Percentiles rank a stretch among this genome's conserved stretches.
Evolutionary conservation across 176 grass and related monocot species (phyloP).

Genomic region (Thalia dealbata): DNA sequence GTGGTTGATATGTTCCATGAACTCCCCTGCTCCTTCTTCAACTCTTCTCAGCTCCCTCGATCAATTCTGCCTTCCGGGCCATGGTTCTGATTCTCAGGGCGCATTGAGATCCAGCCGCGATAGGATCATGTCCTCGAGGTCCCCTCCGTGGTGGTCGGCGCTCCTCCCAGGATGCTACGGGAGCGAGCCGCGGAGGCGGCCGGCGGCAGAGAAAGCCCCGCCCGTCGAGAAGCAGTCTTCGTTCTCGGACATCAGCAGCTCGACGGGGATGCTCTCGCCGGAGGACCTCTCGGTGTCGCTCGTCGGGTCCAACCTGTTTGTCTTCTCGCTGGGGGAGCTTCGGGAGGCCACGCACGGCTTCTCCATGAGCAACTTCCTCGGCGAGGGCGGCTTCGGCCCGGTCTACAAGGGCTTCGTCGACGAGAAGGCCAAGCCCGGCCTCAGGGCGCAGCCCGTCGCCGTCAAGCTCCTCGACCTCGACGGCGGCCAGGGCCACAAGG

Average conservation of each 20-base stretch:
- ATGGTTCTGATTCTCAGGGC: too few relatives aligned
- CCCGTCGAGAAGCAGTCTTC: background rate
- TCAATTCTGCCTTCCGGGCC: too few relatives aligned
- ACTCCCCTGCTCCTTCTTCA: background rate
- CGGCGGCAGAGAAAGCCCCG: background rate
- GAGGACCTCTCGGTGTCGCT: background rate
- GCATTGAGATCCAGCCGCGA: too few relatives aligned
- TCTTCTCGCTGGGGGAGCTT: background rate
- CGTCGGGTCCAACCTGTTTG: background rate
- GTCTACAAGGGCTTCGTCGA: background rate
- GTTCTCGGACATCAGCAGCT: background rate
- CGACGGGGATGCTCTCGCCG: background rate
- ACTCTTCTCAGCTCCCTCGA: background rate
- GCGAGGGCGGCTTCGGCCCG: background rate
- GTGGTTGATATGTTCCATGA: background rate
- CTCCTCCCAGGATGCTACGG: background rate
- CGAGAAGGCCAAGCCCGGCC: background rate
- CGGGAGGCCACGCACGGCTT: background rate
- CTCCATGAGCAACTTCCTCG: constrained; percentile 1
- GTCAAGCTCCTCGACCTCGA: constrained; percentile 3
- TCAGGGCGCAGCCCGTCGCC: background rate
- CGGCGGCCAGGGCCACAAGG: background rate
- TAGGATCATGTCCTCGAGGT: background rate
- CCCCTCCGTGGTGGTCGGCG: background rate
- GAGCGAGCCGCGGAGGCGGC: background rate